Evolutionary conservation across 1,284 basidiomycete species (phyloP).

Genomic region (Meira nashicola): DNA sequence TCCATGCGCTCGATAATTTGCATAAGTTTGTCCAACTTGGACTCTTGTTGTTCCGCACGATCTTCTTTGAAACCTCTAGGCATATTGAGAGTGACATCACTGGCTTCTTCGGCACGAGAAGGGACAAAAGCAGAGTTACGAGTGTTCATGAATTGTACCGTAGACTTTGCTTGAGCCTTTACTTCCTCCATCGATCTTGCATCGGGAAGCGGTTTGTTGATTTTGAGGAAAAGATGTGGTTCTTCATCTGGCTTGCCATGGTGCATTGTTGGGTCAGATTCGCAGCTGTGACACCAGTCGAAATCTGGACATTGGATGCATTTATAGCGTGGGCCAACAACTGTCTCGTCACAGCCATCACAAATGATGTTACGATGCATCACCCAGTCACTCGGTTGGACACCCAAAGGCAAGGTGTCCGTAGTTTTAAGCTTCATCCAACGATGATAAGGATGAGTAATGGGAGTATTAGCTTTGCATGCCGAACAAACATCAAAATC

Average conservation of each 20-base stretch:
- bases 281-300: slow-evolving; percentile 26
- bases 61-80: no score
- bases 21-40: no score
- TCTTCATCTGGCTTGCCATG: slow-evolving; percentile 14
- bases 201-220: slow-evolving; percentile 14
- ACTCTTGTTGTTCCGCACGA: no score
- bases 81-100: no score
- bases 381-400: slow-evolving; percentile 6
- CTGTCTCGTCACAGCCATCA: slow-evolving; percentile 16
- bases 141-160: no score
- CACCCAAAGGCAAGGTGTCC: slow-evolving; percentile 12
- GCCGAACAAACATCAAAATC: slow-evolving; percentile 25
- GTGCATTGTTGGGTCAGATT: slow-evolving; percentile 15
- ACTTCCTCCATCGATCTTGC: no score
- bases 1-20: no score
- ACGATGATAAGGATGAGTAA: slow-evolving; percentile 22
- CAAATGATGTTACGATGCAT: slow-evolving; percentile 20
- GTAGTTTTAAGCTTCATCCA: neutral
- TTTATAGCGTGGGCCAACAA: slow-evolving; percentile 26
- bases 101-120: no score
- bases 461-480: slow-evolving; percentile 8
- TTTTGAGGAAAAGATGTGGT: slow-evolving; percentile 25
- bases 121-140: no score
- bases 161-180: no score
- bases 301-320: slow-evolving; percentile 22